Evolutionary conservation across 1,139 yeast genomes (phyloP).

Genomic region (Saccharomyces hybrid): DNA sequence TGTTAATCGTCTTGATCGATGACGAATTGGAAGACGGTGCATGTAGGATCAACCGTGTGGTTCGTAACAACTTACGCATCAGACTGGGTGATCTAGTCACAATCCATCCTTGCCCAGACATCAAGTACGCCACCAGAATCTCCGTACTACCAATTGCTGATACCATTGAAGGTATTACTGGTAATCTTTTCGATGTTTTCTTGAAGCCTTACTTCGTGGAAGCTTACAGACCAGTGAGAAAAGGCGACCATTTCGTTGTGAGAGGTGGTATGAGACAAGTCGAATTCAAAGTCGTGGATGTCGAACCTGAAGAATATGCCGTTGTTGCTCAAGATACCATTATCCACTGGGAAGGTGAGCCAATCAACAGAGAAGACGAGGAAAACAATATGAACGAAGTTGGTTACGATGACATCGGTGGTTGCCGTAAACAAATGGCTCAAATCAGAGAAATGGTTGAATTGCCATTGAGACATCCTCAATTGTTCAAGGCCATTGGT

Average conservation of each 20-base stretch:
- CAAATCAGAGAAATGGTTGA: constrained; percentile 96
- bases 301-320: constrained; percentile 94
- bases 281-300: constrained; percentile 95
- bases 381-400: constrained; percentile 87
- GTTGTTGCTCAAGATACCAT: constrained; percentile 98
- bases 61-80: constrained; percentile 88
- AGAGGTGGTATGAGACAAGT: constrained; percentile 99
- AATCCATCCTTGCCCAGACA: constrained; percentile 94
- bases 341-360: constrained; percentile 98
- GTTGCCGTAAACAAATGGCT: constrained; percentile 96
- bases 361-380: constrained; percentile 97
- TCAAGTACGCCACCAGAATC: constrained; percentile 87
- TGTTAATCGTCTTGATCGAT: constrained; percentile 90
- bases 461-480: constrained; percentile 94
- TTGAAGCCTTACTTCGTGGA: constrained; percentile 97
- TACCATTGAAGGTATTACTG: constrained; percentile 95
- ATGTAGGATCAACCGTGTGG: constrained; percentile 89
- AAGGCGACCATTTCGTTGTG: constrained; percentile 92
- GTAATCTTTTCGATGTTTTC: constrained; percentile 93
- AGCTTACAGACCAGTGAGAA: constrained; percentile 97
- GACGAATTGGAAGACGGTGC: constrained; percentile 96
- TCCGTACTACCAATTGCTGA: constrained; percentile 97
- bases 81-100: constrained; percentile 89
- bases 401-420: constrained; percentile 98
- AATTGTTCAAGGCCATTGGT: constrained; percentile 91